Base-by-base conservation (phyloP, 2,329 filamentous ascomycete species). In the Ilyonectria sp. region DNA sequence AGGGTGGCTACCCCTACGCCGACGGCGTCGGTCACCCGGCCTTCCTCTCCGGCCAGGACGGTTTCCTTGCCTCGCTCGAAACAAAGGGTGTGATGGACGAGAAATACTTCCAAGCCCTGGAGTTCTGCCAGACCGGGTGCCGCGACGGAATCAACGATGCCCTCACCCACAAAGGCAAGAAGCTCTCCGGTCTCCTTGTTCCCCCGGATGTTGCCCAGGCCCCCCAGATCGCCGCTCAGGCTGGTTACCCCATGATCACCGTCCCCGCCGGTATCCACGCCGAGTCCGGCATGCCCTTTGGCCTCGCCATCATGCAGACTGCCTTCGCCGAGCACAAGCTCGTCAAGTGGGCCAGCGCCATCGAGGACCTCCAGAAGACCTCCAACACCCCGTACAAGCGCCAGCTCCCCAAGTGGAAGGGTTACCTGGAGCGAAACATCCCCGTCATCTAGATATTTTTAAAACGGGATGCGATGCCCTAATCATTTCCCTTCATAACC, bases 221-320 rank as follows among this genome's bases (percentile, higher is more conserved):
- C 4, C 89, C 89, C 69, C 89, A 93, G 79, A 87, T 93, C 66
- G 90, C 91, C 0, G 92, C 93, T 0, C 91, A 94, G 79, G 93
- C 92, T 6, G 92, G 92, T 0, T 94, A 94, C 75, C 92, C 92
- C 0, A 86, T 93, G 75, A 84, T 94, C 57, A 93, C 92, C 0
- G 76, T 94, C 1, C 92, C 92, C 0, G 90, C 86, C 0, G 90
- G 90, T 1, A 81, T 89, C 6, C 83, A 87, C 70, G 80, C 77
- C 13, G 86, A 85, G 4, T 82, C 79, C 2, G 87, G 88, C 7
- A 90, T 91, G 87, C 89, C 89, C 0, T 90, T 89, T 69, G 89
- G 89, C 1, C 77, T 92, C 29, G 88, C 84, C 0, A 81, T 92
- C 78, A 79, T 84, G 78, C 82, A 89, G 59, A 91, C 89, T 1